Conservation (phyloP, 2,329 filamentous ascomycete genomes). For the Hypocrella siamensis region DNA sequence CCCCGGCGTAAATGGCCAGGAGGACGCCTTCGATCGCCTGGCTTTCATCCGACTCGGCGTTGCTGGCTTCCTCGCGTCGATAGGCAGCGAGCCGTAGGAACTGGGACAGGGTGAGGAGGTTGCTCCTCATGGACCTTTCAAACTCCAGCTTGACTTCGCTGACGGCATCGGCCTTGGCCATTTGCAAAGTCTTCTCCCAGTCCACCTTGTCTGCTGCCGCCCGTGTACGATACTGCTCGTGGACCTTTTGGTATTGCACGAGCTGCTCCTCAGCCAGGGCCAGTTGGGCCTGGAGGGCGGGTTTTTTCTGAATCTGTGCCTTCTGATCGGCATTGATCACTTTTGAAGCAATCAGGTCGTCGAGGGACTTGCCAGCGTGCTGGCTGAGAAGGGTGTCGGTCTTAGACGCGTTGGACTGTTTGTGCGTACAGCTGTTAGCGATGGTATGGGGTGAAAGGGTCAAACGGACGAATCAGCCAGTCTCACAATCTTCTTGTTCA, state of each 20-base stretch:
- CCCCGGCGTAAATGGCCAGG: constrained; percentile 63
- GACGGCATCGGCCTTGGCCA: constrained; percentile 36
- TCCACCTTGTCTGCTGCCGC: constrained; percentile 42
- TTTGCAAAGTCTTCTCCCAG: constrained; percentile 40
- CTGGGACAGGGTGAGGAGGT: constrained; percentile 57
- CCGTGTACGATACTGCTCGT: constrained; percentile 52
- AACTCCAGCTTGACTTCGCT: constrained; percentile 33
- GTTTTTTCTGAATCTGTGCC: constrained; percentile 63
- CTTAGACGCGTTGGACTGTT: constrained; percentile 59
- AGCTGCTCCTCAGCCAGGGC: constrained; percentile 60
- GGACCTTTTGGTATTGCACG: constrained; percentile 57
- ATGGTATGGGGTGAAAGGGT: too few species aligned
- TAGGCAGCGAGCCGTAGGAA: constrained; percentile 69
- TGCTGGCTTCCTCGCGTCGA: constrained; percentile 53
- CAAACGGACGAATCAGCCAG: neutral
- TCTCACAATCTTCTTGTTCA: constrained; percentile 85
- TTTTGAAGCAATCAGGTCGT: constrained; percentile 53
- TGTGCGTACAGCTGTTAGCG: too few species aligned
- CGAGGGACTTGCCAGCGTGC: constrained; percentile 54
- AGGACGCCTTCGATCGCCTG: constrained; percentile 69
- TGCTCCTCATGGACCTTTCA: constrained; percentile 43
- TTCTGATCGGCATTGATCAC: constrained; percentile 74
- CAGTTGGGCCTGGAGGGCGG: constrained; percentile 51
- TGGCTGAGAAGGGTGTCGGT: constrained; percentile 54
- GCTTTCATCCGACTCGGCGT: constrained; percentile 53